Conservation (phyloP, 768 basidiomycete species). For the Suillus hirtellus region DNA sequence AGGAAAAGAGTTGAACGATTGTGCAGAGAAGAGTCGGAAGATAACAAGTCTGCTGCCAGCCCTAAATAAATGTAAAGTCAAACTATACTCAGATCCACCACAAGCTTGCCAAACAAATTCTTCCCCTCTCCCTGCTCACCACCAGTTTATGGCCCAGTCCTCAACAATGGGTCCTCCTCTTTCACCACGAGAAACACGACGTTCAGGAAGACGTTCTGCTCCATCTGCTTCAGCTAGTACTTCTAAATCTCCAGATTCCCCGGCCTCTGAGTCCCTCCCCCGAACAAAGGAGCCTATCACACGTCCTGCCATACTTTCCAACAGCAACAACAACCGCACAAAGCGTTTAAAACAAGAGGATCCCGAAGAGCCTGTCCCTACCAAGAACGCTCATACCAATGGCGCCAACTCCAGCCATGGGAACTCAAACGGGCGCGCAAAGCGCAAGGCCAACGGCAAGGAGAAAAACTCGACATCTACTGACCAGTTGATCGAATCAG, state of each 20-base stretch:
- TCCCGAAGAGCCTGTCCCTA: conserved; percentile 53
- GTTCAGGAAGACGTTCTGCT: conserved; percentile 72
- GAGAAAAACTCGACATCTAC: conserved; percentile 42
- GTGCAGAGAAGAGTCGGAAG: conserved; percentile 17
- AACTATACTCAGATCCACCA: conserved; percentile 12
- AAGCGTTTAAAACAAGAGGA: conserved; percentile 79
- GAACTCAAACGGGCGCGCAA: conserved; percentile 44
- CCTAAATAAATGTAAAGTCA: conserved; percentile 35
- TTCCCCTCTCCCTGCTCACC: conserved; percentile 13
- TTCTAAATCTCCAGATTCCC: conserved; percentile 75
- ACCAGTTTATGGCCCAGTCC: conserved; percentile 57
- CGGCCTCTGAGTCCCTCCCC: conserved; percentile 47
- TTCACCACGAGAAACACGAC: conserved; percentile 74
- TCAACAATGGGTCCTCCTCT: conserved; percentile 76
- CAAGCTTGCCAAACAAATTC: conserved; percentile 11
- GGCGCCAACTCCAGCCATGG: conserved; percentile 30
- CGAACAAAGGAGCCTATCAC: conserved; percentile 43
- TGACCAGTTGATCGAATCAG: conserved; percentile 32
- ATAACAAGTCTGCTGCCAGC: conserved; percentile 31
- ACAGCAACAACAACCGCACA: conserved; percentile 41
- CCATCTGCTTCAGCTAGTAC: conserved; percentile 66
- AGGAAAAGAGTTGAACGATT: conserved; percentile 9
- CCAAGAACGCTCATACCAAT: conserved; percentile 44
- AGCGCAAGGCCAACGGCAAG: conserved; percentile 69
- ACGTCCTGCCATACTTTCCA: conserved; percentile 40